phyloP scores from a whole-genome alignment of 371 early-diverging fungal genomes.

The Rhizopus stolonifer region DNA sequence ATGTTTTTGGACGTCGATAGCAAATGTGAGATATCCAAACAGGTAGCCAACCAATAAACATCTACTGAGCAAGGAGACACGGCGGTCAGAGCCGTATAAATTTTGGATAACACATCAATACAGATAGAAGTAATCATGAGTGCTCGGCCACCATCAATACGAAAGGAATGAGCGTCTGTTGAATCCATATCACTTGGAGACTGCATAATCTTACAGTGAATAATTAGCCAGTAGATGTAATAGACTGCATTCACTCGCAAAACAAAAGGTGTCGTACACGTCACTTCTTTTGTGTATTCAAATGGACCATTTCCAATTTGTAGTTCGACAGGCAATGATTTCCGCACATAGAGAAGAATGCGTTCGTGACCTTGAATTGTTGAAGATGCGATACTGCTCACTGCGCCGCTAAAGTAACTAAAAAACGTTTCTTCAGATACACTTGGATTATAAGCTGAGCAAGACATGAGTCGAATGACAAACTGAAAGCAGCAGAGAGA shows the following conservation, averaged over 20 bases:
- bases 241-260: slow-evolving; percentile 27
- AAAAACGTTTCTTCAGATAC: slow-evolving; percentile 5
- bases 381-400: slow-evolving; percentile 17
- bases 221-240: slow-evolving; percentile 29
- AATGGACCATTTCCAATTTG: slow-evolving; percentile 22
- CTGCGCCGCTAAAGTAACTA: slow-evolving; percentile 14
- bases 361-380: slow-evolving; percentile 24
- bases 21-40: slow-evolving; percentile 21
- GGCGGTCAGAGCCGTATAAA: slow-evolving; percentile 15
- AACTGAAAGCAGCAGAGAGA: slow-evolving; percentile 7
- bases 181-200: slow-evolving; percentile 20
- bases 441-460: background rate
- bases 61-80: slow-evolving; percentile 32
- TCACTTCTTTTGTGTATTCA: slow-evolving; percentile 11
- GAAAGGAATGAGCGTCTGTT: slow-evolving; percentile 19
- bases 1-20: slow-evolving; percentile 12
- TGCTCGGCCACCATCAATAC: slow-evolving; percentile 31
- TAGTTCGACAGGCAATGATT: slow-evolving; percentile 13
- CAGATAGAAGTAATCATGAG: slow-evolving; percentile 34
- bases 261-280: background rate
- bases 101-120: slow-evolving; percentile 26
- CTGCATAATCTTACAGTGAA: slow-evolving; percentile 30
- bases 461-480: slow-evolving; percentile 15
- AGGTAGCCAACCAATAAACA: slow-evolving; percentile 29
- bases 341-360: slow-evolving; percentile 24